phyloP scores from a whole-genome alignment of 495 filamentous ascomycete species.

The Penicillium atrosanguineum region DNA sequence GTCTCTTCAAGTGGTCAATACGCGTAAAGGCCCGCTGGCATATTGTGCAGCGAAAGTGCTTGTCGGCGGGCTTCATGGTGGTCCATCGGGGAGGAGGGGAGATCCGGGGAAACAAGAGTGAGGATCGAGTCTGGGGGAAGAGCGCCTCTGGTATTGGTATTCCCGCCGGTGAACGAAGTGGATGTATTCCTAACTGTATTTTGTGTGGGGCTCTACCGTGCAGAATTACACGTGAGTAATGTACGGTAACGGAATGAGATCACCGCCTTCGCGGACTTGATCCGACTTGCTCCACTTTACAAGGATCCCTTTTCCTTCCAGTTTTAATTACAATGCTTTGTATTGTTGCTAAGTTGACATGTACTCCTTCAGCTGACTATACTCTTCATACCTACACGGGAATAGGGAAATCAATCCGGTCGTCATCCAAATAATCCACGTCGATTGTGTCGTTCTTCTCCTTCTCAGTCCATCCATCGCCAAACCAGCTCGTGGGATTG shows the following conservation, averaged over 20 bases:
- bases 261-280: slow-evolving; percentile 3
- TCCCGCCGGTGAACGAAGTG: background rate
- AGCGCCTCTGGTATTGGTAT: slow-evolving; percentile 1
- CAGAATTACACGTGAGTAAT: background rate
- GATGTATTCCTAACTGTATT: background rate
- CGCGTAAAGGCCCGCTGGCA: slow-evolving; percentile 49
- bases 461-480: slow-evolving; percentile 42
- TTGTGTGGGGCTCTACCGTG: background rate
- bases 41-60: slow-evolving; percentile 46
- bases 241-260: slow-evolving; percentile 17
- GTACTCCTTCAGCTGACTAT: slow-evolving; percentile 1
- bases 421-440: slow-evolving; percentile 40
- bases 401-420: slow-evolving; percentile 37
- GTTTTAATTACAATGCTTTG: background rate
- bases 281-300: background rate
- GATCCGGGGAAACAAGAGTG: slow-evolving; percentile 23
- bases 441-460: slow-evolving; percentile 34
- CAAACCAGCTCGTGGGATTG: slow-evolving; percentile 39
- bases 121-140: slow-evolving; percentile 10
- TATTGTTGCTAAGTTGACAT: background rate
- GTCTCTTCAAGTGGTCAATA: slow-evolving; percentile 49
- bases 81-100: slow-evolving; percentile 40
- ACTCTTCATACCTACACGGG: slow-evolving; percentile 1
- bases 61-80: slow-evolving; percentile 42
- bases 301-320: background rate